Evolutionary conservation across 2,329 filamentous ascomycete species (phyloP).

Genomic region (Pestalotiopsis sp.): DNA sequence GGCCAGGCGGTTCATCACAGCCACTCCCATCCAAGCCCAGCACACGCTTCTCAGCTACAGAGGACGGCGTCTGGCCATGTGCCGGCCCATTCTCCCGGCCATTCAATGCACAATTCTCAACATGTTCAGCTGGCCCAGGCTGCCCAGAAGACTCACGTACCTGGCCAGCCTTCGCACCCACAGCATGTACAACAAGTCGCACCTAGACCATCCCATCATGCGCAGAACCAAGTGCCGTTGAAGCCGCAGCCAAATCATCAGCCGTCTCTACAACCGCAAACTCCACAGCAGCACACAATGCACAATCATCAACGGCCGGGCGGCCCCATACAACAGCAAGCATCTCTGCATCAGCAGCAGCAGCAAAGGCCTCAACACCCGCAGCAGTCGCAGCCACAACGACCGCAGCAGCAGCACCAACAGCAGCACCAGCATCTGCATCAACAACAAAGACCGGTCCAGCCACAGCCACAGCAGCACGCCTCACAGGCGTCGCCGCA

Average conservation of each 20-base stretch:
- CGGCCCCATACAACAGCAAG: constrained; percentile 5
- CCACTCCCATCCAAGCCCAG: constrained; percentile 22
- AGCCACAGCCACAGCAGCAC: constrained; percentile 15
- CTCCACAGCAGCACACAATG: constrained; percentile 20
- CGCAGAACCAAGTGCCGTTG: constrained; percentile 3
- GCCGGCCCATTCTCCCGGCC: constrained; percentile 17
- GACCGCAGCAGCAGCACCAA: constrained; percentile 13
- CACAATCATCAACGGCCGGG: constrained; percentile 21
- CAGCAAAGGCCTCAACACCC: constrained; percentile 14
- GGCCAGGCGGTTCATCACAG: constrained; percentile 20
- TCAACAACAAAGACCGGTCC: constrained; percentile 12
- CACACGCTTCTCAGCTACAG: constrained; percentile 17
- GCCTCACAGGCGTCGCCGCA: constrained; percentile 14
- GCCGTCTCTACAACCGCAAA: constrained; percentile 1
- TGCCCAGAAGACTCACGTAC: neutral
- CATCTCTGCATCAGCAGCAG: constrained; percentile 11
- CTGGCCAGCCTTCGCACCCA: constrained; percentile 1
- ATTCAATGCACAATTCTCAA: constrained; percentile 19
- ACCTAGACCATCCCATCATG: constrained; percentile 9
- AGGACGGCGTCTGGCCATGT: constrained; percentile 9
- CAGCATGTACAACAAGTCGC: constrained; percentile 14
- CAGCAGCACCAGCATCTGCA: constrained; percentile 16
- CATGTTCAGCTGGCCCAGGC: constrained; percentile 1
- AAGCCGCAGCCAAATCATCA: neutral
- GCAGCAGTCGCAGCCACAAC: constrained; percentile 16